These are phyloP conservation scores for Nakaseomyces delphensis DNA, from an alignment of 1,139 yeast genomes.

Conservation along the genomic window DNA sequence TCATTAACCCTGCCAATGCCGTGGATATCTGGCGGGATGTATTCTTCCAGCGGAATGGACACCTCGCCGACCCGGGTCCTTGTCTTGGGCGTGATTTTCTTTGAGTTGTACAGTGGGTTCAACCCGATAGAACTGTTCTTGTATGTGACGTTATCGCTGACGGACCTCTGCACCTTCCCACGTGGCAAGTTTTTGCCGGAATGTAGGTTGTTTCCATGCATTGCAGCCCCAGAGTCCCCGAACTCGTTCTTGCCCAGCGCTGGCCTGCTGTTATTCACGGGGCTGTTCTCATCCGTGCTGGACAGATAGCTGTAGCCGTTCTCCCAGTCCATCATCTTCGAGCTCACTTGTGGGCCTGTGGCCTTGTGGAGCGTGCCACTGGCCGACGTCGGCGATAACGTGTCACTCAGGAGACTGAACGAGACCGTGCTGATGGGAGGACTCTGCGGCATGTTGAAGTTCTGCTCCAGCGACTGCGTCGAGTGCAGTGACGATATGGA, in stretches of 20 bases:
- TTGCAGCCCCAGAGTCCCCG: background rate
- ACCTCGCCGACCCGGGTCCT: conserved; percentile 39
- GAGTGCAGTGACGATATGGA: conserved; percentile 29
- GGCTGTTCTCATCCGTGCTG: conserved; percentile 3
- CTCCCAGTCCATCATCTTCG: conserved; percentile 4
- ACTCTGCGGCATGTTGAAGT: conserved; percentile 23
- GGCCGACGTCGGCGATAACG: conserved; percentile 11
- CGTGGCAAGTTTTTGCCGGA: conserved; percentile 7
- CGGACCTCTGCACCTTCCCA: conserved; percentile 9
- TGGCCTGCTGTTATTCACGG: background rate
- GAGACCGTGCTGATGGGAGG: conserved; percentile 17
- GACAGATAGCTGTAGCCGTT: conserved; percentile 1
- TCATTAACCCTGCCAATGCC: conserved; percentile 31
- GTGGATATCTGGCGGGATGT: conserved; percentile 30
- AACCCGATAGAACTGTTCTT: conserved; percentile 24
- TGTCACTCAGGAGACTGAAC: conserved; percentile 8
- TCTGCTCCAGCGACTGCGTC: conserved; percentile 27
- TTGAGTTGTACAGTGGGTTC: conserved; percentile 26
- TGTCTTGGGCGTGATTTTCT: conserved; percentile 24
- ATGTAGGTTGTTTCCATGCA: conserved; percentile 5
- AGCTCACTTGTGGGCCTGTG: background rate
- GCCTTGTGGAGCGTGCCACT: conserved; percentile 16
- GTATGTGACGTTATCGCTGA: conserved; percentile 11
- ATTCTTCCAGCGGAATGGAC: conserved; percentile 39
- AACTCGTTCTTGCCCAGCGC: background rate